Percentiles rank a stretch among this genome's conserved stretches.
phyloP scores from a whole-genome alignment of 2,329 filamentous ascomycete species.

The Trichoderma koningii region DNA sequence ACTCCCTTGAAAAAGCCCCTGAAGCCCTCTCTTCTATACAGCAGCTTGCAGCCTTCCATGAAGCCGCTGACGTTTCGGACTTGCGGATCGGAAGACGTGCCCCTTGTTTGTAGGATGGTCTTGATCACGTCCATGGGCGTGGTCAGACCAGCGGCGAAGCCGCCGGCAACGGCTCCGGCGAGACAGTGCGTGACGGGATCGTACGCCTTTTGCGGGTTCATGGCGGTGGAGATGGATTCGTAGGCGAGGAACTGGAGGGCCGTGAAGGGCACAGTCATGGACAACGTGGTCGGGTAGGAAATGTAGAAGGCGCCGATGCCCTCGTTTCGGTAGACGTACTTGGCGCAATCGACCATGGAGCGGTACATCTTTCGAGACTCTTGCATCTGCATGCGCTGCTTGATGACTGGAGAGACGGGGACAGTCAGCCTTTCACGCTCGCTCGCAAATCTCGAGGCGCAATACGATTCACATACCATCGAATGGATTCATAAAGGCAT shows the following conservation, averaged over 20 bases:
- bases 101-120: conserved; percentile 92
- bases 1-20: conserved; percentile 91
- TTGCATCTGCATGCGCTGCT: conserved; percentile 98
- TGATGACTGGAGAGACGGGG: conserved; percentile 71
- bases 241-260: conserved; percentile 97
- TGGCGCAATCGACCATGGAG: conserved; percentile 83
- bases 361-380: conserved; percentile 86
- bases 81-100: conserved; percentile 77
- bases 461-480: conserved; percentile 67
- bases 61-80: conserved; percentile 84
- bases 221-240: conserved; percentile 89
- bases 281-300: conserved; percentile 95
- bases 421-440: not conserved
- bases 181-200: conserved; percentile 93
- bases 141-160: conserved; percentile 88
- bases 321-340: conserved; percentile 82
- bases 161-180: conserved; percentile 88
- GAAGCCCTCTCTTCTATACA: conserved; percentile 81
- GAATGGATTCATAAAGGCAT: conserved; percentile 99
- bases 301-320: conserved; percentile 94
- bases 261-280: conserved; percentile 98
- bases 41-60: conserved; percentile 73
- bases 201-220: conserved; percentile 85
- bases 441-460: not conserved
- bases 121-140: conserved; percentile 98